Evolutionary conservation across 208 protist species (phyloP).

Genomic region (Acanthamoeba quina): DNA sequence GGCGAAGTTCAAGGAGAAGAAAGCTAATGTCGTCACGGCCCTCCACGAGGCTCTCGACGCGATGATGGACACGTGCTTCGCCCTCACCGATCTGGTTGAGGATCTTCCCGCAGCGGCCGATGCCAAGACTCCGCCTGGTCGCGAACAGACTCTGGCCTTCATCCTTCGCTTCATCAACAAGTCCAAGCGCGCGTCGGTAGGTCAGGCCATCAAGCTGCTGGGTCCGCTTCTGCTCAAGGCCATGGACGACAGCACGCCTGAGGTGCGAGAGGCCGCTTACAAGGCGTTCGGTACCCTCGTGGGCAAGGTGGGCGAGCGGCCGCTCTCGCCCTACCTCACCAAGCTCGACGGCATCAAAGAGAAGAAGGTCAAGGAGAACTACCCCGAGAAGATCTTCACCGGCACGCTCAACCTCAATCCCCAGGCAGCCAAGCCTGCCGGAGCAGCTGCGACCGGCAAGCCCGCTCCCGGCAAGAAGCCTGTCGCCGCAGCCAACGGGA

Average conservation of each 20-base stretch:
- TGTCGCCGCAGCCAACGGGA: neutral
- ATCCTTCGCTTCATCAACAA: conserved; percentile 50
- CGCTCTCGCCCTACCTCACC: conserved; percentile 50
- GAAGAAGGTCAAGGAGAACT: conserved; percentile 75
- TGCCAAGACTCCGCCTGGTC: conserved; percentile 63
- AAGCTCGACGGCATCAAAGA: conserved; percentile 78
- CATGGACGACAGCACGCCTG: conserved; percentile 73
- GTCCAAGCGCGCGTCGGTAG: conserved; percentile 65
- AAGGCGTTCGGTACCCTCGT: conserved; percentile 76
- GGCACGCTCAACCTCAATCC: conserved; percentile 20
- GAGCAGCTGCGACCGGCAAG: neutral
- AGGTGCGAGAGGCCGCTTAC: conserved; percentile 78
- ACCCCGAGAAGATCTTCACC: conserved; percentile 70
- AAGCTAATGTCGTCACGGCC: conserved; percentile 75
- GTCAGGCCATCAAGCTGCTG: conserved; percentile 64
- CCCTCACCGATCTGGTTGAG: conserved; percentile 4
- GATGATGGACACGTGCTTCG: conserved; percentile 41
- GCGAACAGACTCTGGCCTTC: conserved; percentile 50
- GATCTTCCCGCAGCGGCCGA: conserved; percentile 14
- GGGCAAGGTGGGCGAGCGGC: conserved; percentile 61
- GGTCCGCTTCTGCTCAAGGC: conserved; percentile 32
- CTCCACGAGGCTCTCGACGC: conserved; percentile 69
- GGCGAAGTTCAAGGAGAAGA: conserved; percentile 83
- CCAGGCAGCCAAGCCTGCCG: conserved; percentile 37
- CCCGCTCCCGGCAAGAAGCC: conserved; percentile 47